Evolutionary conservation across 1,139 yeast genomes (phyloP), one percentile per base, ranked within the genome.

Genomic region (Zygosaccharomyces pseudobailii): DNA sequence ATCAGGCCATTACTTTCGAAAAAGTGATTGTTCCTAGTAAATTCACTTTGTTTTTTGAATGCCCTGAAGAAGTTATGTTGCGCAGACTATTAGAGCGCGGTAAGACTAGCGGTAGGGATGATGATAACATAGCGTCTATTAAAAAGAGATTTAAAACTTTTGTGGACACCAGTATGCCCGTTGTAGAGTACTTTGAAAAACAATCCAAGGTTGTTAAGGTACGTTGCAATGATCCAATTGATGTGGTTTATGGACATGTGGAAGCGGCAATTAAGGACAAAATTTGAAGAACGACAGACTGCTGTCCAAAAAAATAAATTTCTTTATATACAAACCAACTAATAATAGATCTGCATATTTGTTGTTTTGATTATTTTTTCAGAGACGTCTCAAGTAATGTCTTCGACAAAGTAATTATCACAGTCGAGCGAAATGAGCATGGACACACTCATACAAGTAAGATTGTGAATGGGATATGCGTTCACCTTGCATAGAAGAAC

Each of bases 1-100:
- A 92, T 70, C 98, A 92, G 71, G 97, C 97, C 0, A 54, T 86
- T 42, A 86, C 92, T 30, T 92, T 92, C 66, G 98, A 92, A 70
- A 79, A 85, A 47, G 75, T 81, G 53, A 81, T 92, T 42, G 90
- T 87, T 41, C 79, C 76, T 47, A 80, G 92, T 44, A 75, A 86
- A 39, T 81, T 89, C 69, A 86, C 95, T 1, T 74, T 92, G 51
- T 92, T 87, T 73, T 92, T 92, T 64, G 96, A 90, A 58, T 92
- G 98, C 68, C 95, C 97, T 4, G 97, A 92, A 69, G 69, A 72
- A 43, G 87, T 87, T 47, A 90, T 92, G 97, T 75, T 89, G 56
- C 71, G 79, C 55, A 81, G 98, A 65, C 75, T 92, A 55, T 72
- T 92, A 53, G 87, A 88, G 68, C 81, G 98, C 67, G 97, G 97